A percentile compares a stretch with the other conserved stretches of the same genome.
Conservation (phyloP, 768 basidiomycete genomes). For the Calocybe gangraenosa region DNA sequence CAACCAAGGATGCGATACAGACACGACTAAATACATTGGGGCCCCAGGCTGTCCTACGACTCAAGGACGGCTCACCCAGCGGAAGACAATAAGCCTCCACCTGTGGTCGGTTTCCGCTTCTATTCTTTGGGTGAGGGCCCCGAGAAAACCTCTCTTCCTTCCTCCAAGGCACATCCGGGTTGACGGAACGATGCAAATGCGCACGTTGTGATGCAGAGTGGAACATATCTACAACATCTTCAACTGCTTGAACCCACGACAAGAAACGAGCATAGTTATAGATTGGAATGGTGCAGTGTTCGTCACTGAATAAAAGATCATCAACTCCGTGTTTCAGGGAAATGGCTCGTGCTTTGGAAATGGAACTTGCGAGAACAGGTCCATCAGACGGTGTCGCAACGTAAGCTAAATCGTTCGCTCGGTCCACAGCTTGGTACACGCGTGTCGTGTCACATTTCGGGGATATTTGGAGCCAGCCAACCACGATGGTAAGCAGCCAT, state of each 20-base stretch:
- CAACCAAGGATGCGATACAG: slow-evolving; percentile 17
- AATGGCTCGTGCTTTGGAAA: slow-evolving; percentile 18
- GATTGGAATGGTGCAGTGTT: slow-evolving; percentile 22
- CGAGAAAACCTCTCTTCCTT: slow-evolving; percentile 6
- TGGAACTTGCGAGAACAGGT: slow-evolving; percentile 1
- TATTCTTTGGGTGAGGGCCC: slow-evolving; percentile 11
- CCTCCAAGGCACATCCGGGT: slow-evolving; percentile 15
- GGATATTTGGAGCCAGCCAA: slow-evolving; percentile 39
- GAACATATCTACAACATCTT: slow-evolving; percentile 20
- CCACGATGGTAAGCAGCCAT: slow-evolving; percentile 39
- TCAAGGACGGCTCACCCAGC: background rate
- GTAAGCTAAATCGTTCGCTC: slow-evolving; percentile 26
- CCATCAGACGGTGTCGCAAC: slow-evolving; percentile 17
- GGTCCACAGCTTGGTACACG: slow-evolving; percentile 23
- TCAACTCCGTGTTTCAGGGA: slow-evolving; percentile 9
- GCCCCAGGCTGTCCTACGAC: slow-evolving; percentile 13
- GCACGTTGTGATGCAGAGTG: slow-evolving; percentile 18
- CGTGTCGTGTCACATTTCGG: slow-evolving; percentile 36
- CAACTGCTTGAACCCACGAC: slow-evolving; percentile 25
- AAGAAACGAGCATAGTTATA: slow-evolving; percentile 28
- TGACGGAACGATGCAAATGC: slow-evolving; percentile 15
- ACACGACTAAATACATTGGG: slow-evolving; percentile 18
- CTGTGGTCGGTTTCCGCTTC: slow-evolving; percentile 16
- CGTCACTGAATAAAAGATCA: slow-evolving; percentile 17
- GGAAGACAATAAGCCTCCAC: slow-evolving; percentile 16